A percentile compares a stretch with the other conserved stretches of the same genome.
Evolutionary conservation across 441 rosid genomes (phyloP).

Genomic region (Populus hybrid): DNA sequence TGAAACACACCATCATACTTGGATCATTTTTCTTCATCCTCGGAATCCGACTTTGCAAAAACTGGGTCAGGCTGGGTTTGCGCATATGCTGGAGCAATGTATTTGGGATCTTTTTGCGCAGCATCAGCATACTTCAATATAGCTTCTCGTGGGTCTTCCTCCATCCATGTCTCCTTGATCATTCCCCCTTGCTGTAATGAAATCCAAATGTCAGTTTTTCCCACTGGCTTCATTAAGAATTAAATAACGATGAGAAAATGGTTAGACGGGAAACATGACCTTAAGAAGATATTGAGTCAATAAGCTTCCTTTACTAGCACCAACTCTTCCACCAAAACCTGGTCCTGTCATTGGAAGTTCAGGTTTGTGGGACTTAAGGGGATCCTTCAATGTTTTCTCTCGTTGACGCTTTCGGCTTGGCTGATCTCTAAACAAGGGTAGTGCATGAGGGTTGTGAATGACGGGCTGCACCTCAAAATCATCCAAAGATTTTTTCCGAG

Average conservation of each 20-base stretch:
- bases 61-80: constrained; percentile 85
- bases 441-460: constrained; percentile 94
- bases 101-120: constrained; percentile 93
- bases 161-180: constrained; percentile 99
- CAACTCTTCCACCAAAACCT: constrained; percentile 94
- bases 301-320: constrained; percentile 82
- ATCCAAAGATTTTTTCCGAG: constrained; percentile 89
- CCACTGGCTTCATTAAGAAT: constrained; percentile 5
- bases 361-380: constrained; percentile 84
- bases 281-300: constrained; percentile 94
- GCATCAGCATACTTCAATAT: constrained; percentile 87
- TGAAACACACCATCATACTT: not conserved
- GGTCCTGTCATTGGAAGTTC: constrained; percentile 94
- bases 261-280: constrained; percentile 33
- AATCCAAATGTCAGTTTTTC: constrained; percentile 18
- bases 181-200: constrained; percentile 95
- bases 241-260: not conserved
- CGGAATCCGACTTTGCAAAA: constrained; percentile 87
- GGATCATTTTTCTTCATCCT: constrained; percentile 63
- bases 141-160: constrained; percentile 99
- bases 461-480: constrained; percentile 85
- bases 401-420: constrained; percentile 97
- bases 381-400: constrained; percentile 90
- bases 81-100: constrained; percentile 92
- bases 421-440: constrained; percentile 93